These are phyloP conservation scores for Talaromyces sp. DNA, from an alignment of 2,329 filamentous ascomycete genomes.

Conservation along the genomic window DNA sequence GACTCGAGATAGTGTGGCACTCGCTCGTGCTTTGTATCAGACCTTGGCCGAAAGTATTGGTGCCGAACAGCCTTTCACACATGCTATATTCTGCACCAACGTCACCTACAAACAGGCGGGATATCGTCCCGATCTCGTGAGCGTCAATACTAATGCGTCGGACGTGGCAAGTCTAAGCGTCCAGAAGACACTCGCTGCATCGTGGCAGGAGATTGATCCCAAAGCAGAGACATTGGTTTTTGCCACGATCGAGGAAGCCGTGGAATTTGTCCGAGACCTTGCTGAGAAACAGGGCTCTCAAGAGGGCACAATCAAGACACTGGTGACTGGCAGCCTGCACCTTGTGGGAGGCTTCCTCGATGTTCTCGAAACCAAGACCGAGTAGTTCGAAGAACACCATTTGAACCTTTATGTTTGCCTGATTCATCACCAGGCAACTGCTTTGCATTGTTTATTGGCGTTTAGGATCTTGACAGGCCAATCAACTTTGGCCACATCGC, in stretches of 20 bases:
- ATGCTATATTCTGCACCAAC: constrained; percentile 80
- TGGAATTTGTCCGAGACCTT: constrained; percentile 52
- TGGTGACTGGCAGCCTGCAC: constrained; percentile 82
- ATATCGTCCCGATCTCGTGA: constrained; percentile 61
- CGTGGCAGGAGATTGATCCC: constrained; percentile 56
- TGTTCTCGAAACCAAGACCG: constrained; percentile 56
- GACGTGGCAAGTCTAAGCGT: constrained; percentile 59
- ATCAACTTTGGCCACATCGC: neutral
- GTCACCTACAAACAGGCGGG: constrained; percentile 58
- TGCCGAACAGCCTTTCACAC: constrained; percentile 54
- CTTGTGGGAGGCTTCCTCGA: constrained; percentile 75
- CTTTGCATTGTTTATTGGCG: neutral
- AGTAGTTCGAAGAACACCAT: neutral
- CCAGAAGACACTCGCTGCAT: constrained; percentile 61
- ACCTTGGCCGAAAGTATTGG: constrained; percentile 46
- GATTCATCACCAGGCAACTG: neutral
- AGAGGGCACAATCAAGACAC: constrained; percentile 51
- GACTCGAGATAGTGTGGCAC: constrained; percentile 66
- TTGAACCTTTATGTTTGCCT: neutral
- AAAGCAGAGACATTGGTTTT: constrained; percentile 53
- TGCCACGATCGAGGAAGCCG: constrained; percentile 65
- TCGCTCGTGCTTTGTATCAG: constrained; percentile 60
- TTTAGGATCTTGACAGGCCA: neutral
- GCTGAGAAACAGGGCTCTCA: constrained; percentile 31
- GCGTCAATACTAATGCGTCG: constrained; percentile 55